Conservation (phyloP, 2,329 filamentous ascomycete species). For the Periglandula ipomoeae region DNA sequence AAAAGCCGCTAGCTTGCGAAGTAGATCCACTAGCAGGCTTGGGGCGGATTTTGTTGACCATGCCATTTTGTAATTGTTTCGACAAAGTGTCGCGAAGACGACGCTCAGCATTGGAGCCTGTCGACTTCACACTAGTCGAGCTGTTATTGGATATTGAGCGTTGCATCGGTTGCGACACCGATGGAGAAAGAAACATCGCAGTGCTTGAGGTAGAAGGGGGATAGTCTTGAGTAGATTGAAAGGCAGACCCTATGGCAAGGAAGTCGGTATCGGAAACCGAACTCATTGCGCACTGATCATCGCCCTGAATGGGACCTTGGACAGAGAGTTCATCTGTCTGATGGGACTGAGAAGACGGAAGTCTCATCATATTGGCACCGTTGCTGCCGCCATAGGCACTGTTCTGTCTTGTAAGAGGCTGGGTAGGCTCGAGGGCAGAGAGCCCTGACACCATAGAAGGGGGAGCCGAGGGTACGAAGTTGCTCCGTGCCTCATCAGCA, state of each 20-base stretch:
- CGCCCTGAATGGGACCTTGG: slow-evolving; percentile 14
- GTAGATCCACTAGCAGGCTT: slow-evolving; percentile 28
- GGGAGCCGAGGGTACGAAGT: slow-evolving; percentile 22
- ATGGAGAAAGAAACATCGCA: background rate
- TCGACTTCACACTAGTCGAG: slow-evolving; percentile 33
- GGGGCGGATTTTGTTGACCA: slow-evolving; percentile 31
- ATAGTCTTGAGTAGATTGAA: slow-evolving; percentile 20
- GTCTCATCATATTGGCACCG: slow-evolving; percentile 27
- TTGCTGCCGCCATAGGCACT: slow-evolving; percentile 26
- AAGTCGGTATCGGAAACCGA: slow-evolving; percentile 21
- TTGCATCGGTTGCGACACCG: slow-evolving; percentile 28
- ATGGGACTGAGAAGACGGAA: slow-evolving; percentile 29
- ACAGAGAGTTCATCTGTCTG: slow-evolving; percentile 9
- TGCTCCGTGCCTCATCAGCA: slow-evolving; percentile 15
- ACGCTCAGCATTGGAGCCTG: slow-evolving; percentile 30
- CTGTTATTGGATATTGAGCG: slow-evolving; percentile 38
- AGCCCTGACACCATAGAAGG: slow-evolving; percentile 35
- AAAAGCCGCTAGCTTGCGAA: slow-evolving; percentile 9
- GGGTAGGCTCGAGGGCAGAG: slow-evolving; percentile 27
- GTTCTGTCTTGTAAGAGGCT: slow-evolving; percentile 34
- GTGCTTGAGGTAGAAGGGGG: slow-evolving; percentile 10
- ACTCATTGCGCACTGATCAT: slow-evolving; percentile 19
- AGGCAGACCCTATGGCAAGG: slow-evolving; percentile 28
- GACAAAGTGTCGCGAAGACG: slow-evolving; percentile 39
- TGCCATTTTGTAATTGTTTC: slow-evolving; percentile 35